Conservation (phyloP, 352 stramenopile species). For the Globisporangium splendens region DNA sequence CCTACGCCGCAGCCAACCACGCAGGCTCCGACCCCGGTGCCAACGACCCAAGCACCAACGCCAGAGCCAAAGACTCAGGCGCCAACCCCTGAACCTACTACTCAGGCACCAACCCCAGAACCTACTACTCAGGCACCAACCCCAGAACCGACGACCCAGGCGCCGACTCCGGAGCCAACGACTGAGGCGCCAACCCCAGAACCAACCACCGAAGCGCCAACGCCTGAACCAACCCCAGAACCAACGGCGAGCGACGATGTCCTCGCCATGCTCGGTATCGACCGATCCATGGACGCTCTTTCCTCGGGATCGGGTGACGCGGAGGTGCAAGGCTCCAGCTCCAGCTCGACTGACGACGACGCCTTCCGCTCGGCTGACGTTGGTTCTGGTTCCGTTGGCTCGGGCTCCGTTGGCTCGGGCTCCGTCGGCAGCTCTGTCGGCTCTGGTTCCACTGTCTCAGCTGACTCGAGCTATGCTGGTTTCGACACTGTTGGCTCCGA, state of each 20-base stretch:
- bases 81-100: slow-evolving; percentile 8
- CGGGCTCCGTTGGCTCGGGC: too few species aligned
- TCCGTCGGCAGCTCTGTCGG: too few species aligned
- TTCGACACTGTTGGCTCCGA: not conserved
- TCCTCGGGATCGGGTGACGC: not conserved
- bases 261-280: too few species aligned
- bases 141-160: slow-evolving; percentile 4
- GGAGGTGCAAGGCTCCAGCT: not conserved
- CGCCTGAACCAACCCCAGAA: not conserved
- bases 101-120: slow-evolving; percentile 5
- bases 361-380: too few species aligned
- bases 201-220: not conserved
- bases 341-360: not conserved
- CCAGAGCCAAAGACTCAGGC: slow-evolving; percentile 7
- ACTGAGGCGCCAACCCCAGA: slow-evolving; percentile 4
- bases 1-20: slow-evolving; percentile 13
- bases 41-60: slow-evolving; percentile 8
- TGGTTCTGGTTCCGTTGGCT: too few species aligned
- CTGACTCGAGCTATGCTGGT: too few species aligned
- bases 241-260: too few species aligned
- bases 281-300: too few species aligned
- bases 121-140: slow-evolving; percentile 9
- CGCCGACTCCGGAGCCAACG: slow-evolving; percentile 7
- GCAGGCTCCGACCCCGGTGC: slow-evolving; percentile 3
- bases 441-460: too few species aligned